Conservation (phyloP, 208 protist species). For the Trypanosoma melophagium region DNA sequence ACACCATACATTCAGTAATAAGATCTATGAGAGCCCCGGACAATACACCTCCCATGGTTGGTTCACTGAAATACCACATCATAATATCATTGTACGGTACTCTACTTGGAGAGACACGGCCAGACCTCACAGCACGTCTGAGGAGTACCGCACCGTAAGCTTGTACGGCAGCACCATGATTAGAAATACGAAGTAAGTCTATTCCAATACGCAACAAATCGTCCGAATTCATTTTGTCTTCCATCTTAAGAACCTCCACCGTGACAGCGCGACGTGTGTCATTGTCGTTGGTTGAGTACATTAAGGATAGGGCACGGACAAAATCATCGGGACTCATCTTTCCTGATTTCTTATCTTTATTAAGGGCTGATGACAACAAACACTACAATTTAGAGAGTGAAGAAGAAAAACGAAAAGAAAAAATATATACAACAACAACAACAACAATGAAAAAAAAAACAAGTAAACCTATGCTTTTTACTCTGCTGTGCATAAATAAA, state of each 20-base stretch:
- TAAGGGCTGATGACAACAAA: not conserved
- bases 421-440: not conserved
- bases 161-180: constrained; percentile 55
- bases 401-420: constrained; percentile 12
- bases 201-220: constrained; percentile 49
- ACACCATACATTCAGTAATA: constrained; percentile 61
- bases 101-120: constrained; percentile 23
- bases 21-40: constrained; percentile 55
- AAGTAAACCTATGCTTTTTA: not conserved
- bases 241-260: constrained; percentile 46
- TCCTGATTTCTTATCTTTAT: not conserved
- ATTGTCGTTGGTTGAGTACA: constrained; percentile 56
- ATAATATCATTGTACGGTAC: constrained; percentile 68
- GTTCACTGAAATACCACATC: constrained; percentile 70
- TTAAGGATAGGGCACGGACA: constrained; percentile 33
- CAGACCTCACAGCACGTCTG: constrained; percentile 40
- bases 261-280: constrained; percentile 36
- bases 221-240: constrained; percentile 42
- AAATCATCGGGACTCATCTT: constrained; percentile 32
- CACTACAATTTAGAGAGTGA: too few species aligned
- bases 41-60: constrained; percentile 48
- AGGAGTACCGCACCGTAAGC: constrained; percentile 82
- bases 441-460: not conserved
- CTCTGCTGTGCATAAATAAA: too few species aligned
- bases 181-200: constrained; percentile 45